These are phyloP conservation scores for Ganoderma multipileum DNA, from an alignment of 1,284 basidiomycete genomes.

Conservation along the genomic window DNA sequence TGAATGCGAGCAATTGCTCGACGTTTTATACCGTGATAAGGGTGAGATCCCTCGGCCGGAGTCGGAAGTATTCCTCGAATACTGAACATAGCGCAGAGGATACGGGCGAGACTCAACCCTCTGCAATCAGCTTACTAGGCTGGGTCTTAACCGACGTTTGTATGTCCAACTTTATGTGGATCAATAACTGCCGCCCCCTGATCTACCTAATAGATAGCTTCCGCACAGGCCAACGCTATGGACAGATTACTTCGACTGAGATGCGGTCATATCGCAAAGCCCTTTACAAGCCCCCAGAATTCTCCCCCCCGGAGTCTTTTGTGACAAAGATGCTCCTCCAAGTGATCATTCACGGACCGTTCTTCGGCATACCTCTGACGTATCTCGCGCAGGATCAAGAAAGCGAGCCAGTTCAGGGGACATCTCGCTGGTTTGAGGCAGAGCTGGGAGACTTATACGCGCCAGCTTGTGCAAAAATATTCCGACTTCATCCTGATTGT, in stretches of 20 bases:
- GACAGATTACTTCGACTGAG: conserved; percentile 47
- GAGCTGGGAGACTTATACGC: conserved; percentile 55
- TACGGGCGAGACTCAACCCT: conserved; percentile 9
- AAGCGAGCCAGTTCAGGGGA: conserved; percentile 55
- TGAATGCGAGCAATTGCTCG: conserved; percentile 57
- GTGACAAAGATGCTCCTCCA: conserved; percentile 37
- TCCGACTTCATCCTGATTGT: conserved; percentile 62
- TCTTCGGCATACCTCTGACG: conserved; percentile 59
- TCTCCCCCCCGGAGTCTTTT: conserved; percentile 23
- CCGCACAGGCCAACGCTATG: conserved; percentile 52
- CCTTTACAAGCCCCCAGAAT: conserved; percentile 25
- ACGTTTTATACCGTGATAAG: conserved; percentile 43
- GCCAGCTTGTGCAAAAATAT: conserved; percentile 57
- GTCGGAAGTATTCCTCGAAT: neutral
- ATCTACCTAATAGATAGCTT: conserved; percentile 44
- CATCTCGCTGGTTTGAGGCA: conserved; percentile 53
- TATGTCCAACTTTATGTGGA: conserved; percentile 18
- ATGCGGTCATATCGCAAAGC: conserved; percentile 37
- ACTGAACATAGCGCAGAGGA: neutral
- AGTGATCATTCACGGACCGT: conserved; percentile 49
- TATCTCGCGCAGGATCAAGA: conserved; percentile 56
- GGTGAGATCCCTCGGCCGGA: conserved; percentile 12
- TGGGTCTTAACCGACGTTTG: conserved; percentile 48
- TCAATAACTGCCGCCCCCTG: neutral
- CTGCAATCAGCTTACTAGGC: conserved; percentile 20